Evolutionary conservation across 176 grass and related monocot genomes (phyloP).

Genomic region (Cymbopogon citratus): DNA sequence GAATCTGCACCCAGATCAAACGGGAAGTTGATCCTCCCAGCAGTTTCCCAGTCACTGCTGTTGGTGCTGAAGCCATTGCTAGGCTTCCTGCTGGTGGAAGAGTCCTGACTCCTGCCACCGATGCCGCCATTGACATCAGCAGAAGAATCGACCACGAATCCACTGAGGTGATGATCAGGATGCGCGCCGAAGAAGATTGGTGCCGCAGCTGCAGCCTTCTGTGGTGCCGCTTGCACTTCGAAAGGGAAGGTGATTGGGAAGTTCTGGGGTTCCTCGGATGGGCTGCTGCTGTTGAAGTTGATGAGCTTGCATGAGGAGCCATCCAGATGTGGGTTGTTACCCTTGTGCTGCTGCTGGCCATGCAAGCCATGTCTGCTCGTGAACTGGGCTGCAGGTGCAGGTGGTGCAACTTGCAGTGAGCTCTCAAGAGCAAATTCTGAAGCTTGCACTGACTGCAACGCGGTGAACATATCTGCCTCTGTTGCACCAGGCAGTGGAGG

Average conservation of each 20-base stretch:
- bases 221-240: constrained; percentile 22
- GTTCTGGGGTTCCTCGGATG: constrained; percentile 32
- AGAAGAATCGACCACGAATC: constrained; percentile 42
- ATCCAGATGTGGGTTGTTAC: constrained; percentile 10
- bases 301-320: constrained; percentile 50
- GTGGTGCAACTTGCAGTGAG: constrained; percentile 40
- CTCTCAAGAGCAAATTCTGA: constrained; percentile 54
- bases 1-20: constrained; percentile 51
- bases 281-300: constrained; percentile 40
- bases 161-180: constrained; percentile 46
- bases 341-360: constrained; percentile 31
- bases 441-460: constrained; percentile 28
- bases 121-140: constrained; percentile 22
- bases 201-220: constrained; percentile 21
- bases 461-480: constrained; percentile 39
- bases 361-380: constrained; percentile 38
- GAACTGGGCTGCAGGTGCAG: constrained; percentile 28
- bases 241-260: constrained; percentile 39
- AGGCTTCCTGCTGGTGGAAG: constrained; percentile 10
- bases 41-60: constrained; percentile 44
- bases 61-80: constrained; percentile 28
- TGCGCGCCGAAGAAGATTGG: constrained; percentile 50
- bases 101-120: constrained; percentile 18
- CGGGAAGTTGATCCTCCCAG: constrained; percentile 40
- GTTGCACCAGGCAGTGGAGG: constrained; percentile 35